Evolutionary conservation across 2,329 filamentous ascomycete species (phyloP), one percentile per base, ranked within the genome.

Genomic region (Aspergillus ochraceoroseus): DNA sequence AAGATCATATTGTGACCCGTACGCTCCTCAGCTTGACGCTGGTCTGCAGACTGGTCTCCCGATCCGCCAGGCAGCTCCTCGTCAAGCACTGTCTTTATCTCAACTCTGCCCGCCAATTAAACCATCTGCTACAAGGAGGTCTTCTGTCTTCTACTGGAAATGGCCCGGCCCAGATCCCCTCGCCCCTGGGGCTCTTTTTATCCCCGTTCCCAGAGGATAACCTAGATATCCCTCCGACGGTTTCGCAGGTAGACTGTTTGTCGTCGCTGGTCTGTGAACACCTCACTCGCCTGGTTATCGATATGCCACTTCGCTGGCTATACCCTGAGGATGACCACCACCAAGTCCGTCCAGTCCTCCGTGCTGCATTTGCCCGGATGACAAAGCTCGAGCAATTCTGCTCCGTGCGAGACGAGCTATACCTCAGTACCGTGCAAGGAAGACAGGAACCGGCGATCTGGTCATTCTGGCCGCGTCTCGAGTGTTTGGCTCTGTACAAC

Each of bases 401-500:
- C 27, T 50, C 45, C 7, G 35, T 43, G 2, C 15, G 35, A 7
- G 45, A 48, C 19, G 45, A 48, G 22, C 40, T 50, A 7, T 42
- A 39, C n/a, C 35, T 44, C 3, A 37, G 32, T 18, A 48, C 43
- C 2, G 22, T 23, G 9, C 31, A 37, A 9, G 43, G 30, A 3
- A 29, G 12, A 2, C 23, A 27, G 12, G 42, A 48, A 12, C 48
- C 43, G 7, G 29, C 37, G n/a, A 32, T 48, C 9, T 46, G 42
- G 42, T 38, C 48, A 9, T 34, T 40, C 2, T 50, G 48, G 48
- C 42, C 44, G 12, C 33, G 22, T 23, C 42, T 50, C 23, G 36
- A 32, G 19, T 31, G 43, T 17, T 38, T 50, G 0, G 45, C 43
- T 7, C 17, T 48, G 39, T 49, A 43, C 26, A 44, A 49, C 19